Base-by-base conservation (phyloP, 164 flowering plant genomes). In the Amborella trichopoda region DNA sequence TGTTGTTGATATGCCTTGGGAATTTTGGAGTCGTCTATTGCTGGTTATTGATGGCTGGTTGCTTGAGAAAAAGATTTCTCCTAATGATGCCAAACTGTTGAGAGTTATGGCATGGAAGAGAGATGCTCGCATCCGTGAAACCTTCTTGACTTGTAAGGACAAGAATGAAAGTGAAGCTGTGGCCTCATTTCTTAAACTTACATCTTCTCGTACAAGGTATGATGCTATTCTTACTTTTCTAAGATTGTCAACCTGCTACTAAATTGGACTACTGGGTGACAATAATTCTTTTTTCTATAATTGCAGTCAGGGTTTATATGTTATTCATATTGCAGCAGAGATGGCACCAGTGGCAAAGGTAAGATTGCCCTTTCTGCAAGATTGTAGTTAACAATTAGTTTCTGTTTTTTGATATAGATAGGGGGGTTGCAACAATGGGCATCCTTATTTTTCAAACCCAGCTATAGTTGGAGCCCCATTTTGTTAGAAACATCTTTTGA, bases 331-430 rank as follows among this genome's bases (percentile, higher is more conserved):
- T 58, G 95, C 98, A 38, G 98, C 93, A 30, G 98, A 90, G 70
- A 90, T 90, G 95, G 98, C 98, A 43, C 98, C 98, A 30, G 87
- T 86, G 61, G 98, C 98, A 51, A 90, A 90, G 91, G 97, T 85
- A 61, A 63, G 50, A n/a, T 47, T 21, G n/a, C 19, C n/a, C n/a
- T 37, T n/a, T 37, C 19, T 10, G 40, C 34, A 8, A 8, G 14
- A n/a, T n/a, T n/a, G n/a, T n/a, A n/a, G n/a, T n/a, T n/a, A n/a
- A n/a, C n/a, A n/a, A n/a, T n/a, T n/a, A n/a, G n/a, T n/a, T n/a
- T n/a, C n/a, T n/a, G n/a, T n/a, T n/a, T n/a, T n/a, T n/a, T n/a
- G n/a, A n/a, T n/a, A n/a, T n/a, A n/a, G n/a, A n/a, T n/a, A n/a
- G n/a, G n/a, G n/a, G n/a, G n/a, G n/a, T n/a, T n/a, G n/a, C n/a